Evolutionary conservation across 2,329 filamentous ascomycete species (phyloP).

Genomic region (Rutstroemia sydowiana): DNA sequence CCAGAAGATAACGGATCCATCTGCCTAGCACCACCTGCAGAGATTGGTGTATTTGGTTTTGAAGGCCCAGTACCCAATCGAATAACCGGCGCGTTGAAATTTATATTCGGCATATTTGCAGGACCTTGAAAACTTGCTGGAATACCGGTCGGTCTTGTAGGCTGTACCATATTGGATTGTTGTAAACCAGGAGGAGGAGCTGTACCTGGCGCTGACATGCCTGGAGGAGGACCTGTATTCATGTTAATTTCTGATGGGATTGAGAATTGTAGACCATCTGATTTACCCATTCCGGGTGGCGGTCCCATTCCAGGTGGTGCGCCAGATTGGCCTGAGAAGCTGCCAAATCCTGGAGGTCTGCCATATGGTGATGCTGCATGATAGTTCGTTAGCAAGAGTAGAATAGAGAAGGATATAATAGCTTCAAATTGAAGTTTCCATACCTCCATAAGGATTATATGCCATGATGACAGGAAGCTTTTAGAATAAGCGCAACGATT

Average conservation of each 20-base stretch:
- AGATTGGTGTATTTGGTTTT: conserved; percentile 44
- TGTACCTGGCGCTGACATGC: conserved; percentile 77
- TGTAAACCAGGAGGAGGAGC: conserved; percentile 71
- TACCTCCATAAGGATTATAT: conserved; percentile 32
- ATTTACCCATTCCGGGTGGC: conserved; percentile 75
- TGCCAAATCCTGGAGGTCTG: conserved; percentile 64
- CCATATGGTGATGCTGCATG: conserved; percentile 47
- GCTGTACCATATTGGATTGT: conserved; percentile 64
- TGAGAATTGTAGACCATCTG: not conserved
- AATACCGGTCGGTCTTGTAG: conserved; percentile 73
- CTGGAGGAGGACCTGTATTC: conserved; percentile 62
- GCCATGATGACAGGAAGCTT: conserved; percentile 22
- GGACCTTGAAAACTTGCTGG: conserved; percentile 82
- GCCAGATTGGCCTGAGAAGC: conserved; percentile 53
- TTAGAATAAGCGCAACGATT: not conserved
- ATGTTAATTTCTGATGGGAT: conserved; percentile 14
- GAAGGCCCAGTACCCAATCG: conserved; percentile 72
- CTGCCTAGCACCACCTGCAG: conserved; percentile 35
- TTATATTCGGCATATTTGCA: conserved; percentile 91
- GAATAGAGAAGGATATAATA: not conserved
- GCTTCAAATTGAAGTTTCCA: conserved; percentile 7
- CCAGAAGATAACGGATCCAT: conserved; percentile 32
- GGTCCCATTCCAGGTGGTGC: conserved; percentile 63
- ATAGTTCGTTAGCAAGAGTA: not conserved
- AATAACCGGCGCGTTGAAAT: conserved; percentile 95